Evolutionary conservation across 139 green algal species (phyloP).

Genomic region (Auxenochlorella pyrenoidosa): DNA sequence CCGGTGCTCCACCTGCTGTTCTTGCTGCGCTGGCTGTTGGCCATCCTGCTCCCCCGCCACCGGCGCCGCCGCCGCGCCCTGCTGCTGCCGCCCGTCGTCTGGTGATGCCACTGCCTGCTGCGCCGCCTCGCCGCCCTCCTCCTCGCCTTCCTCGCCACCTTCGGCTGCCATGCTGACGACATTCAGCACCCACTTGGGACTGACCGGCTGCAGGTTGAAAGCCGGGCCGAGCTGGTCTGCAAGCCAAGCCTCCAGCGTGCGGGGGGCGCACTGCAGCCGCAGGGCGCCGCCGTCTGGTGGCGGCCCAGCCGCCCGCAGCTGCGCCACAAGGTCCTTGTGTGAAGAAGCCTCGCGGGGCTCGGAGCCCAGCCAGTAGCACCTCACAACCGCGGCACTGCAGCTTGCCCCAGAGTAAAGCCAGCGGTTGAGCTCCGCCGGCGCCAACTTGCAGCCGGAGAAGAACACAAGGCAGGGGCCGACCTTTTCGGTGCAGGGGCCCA

Average conservation of each 20-base stretch:
- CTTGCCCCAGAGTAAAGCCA: background rate
- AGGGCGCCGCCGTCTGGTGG: background rate
- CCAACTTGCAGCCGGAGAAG: background rate
- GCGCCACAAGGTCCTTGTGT: background rate
- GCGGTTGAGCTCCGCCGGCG: background rate
- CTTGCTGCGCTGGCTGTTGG: too few relatives aligned
- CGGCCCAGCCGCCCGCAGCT: background rate
- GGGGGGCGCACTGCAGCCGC: slow-evolving; percentile 18
- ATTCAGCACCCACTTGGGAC: slow-evolving; percentile 22
- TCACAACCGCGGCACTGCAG: background rate
- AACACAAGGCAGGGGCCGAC: background rate
- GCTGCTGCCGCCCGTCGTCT: background rate
- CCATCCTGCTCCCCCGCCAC: background rate
- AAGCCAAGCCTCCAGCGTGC: background rate
- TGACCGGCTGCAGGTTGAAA: slow-evolving; percentile 22
- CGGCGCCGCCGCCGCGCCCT: background rate
- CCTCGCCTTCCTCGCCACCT: background rate
- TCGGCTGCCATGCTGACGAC: background rate
- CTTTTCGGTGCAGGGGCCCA: background rate
- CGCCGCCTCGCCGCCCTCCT: background rate
- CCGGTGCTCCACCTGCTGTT: background rate
- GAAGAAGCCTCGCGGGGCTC: background rate
- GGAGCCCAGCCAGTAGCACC: slow-evolving; percentile 15
- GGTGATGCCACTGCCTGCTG: background rate
- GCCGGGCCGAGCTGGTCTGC: background rate